Evolutionary conservation across 495 filamentous ascomycete genomes (phyloP).

Genomic region (Tuber magnatum): DNA sequence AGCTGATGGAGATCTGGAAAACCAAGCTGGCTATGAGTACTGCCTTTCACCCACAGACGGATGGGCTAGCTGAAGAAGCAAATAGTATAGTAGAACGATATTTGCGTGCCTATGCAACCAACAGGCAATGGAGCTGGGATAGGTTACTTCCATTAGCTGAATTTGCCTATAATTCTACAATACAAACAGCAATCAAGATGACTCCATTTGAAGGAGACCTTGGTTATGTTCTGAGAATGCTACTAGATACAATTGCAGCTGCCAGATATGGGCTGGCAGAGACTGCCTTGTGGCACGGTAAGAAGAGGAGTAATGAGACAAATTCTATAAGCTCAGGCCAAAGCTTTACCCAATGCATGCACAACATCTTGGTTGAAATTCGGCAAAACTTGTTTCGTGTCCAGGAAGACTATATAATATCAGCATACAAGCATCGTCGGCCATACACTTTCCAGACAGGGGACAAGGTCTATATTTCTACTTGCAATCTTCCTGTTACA

Average conservation of each 20-base stretch:
- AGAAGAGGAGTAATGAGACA: no score
- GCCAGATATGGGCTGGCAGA: background rate
- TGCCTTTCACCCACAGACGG: no score
- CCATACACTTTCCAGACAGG: background rate
- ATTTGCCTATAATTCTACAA: no score
- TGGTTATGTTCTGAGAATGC: constrained; percentile 3
- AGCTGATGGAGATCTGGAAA: no score
- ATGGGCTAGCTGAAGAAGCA: no score
- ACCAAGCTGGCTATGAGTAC: no score
- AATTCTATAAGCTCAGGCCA: background rate
- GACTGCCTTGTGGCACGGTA: no score
- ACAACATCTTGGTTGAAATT: background rate
- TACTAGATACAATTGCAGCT: constrained; percentile 3
- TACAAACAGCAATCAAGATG: no score
- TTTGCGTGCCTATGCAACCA: constrained; percentile 1
- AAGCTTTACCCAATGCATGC: background rate
- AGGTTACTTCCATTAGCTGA: constrained; percentile 4
- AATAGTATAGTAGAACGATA: constrained; percentile 10
- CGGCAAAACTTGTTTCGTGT: background rate
- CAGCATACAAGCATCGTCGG: constrained; percentile 2
- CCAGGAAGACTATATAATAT: no score
- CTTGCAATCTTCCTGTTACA: no score
- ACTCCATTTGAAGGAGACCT: no score
- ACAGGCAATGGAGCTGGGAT: background rate
- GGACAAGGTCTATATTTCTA: no score